phyloP scores from a whole-genome alignment of 2,329 filamentous ascomycete species.

The Aspergillus udagawae region DNA sequence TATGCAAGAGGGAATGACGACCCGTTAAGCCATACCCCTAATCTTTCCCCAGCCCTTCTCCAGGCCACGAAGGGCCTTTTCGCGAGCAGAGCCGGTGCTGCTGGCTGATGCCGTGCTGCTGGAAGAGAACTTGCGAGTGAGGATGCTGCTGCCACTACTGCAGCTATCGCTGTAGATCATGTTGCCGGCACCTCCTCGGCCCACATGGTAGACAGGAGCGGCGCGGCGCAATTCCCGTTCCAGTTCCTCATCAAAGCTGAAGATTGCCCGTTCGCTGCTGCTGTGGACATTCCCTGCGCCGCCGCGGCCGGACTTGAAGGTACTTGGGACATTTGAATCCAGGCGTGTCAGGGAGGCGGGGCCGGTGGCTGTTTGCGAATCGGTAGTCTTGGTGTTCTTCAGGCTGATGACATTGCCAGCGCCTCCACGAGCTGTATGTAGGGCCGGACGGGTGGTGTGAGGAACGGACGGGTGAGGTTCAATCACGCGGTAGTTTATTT shows the following conservation, averaged over 20 bases:
- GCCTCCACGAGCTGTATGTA: conserved; percentile 54
- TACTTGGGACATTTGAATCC: conserved; percentile 38
- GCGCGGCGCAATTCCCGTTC: conserved; percentile 53
- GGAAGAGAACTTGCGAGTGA: conserved; percentile 35
- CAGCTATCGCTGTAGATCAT: conserved; percentile 29
- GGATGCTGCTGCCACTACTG: conserved; percentile 17
- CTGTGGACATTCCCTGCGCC: conserved; percentile 54
- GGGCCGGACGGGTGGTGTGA: conserved; percentile 43
- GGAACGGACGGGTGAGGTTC: conserved; percentile 60
- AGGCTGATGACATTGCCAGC: conserved; percentile 56
- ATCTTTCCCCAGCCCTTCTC: conserved; percentile 41
- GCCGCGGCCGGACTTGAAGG: conserved; percentile 49
- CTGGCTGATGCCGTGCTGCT: conserved; percentile 34
- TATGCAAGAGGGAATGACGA: not conserved
- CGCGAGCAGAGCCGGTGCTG: conserved; percentile 34
- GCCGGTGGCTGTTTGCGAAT: conserved; percentile 40
- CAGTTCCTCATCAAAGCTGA: conserved; percentile 65
- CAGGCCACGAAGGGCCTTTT: conserved; percentile 33
- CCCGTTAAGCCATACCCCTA: conserved; percentile 29
- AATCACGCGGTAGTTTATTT: conserved; percentile 50
- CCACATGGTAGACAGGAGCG: conserved; percentile 61
- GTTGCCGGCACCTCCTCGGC: conserved; percentile 60
- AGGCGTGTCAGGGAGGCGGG: conserved; percentile 50
- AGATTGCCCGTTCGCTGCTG: conserved; percentile 55
- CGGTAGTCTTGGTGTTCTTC: conserved; percentile 49